phyloP scores from a whole-genome alignment of 129 eudicot genomes.

The Sambucus nigra region DNA sequence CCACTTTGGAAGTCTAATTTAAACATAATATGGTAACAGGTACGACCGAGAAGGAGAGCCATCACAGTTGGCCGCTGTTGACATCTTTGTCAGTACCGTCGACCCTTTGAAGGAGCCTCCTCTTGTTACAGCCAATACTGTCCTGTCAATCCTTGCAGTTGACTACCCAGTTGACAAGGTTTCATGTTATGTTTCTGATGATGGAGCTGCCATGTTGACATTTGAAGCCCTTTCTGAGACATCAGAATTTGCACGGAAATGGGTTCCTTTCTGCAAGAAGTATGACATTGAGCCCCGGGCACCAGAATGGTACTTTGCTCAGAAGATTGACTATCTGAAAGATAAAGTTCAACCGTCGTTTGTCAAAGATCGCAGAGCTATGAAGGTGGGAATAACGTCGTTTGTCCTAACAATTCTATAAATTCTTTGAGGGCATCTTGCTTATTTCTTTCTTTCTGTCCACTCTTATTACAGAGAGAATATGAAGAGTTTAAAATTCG shows the following conservation, averaged over 20 bases:
- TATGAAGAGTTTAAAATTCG: constrained; percentile 41
- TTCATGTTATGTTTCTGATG: constrained; percentile 30
- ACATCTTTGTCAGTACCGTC: constrained; percentile 28
- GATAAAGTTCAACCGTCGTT: constrained; percentile 29
- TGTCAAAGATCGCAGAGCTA: constrained; percentile 41
- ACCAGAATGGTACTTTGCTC: constrained; percentile 39
- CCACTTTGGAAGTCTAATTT: background rate
- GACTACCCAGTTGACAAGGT: constrained; percentile 43
- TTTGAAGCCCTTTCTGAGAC: constrained; percentile 46
- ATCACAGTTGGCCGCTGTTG: constrained; percentile 27
- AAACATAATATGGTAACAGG: constrained; percentile 6
- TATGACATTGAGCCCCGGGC: constrained; percentile 41
- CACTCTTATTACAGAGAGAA: constrained; percentile 28
- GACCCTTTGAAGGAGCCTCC: constrained; percentile 44
- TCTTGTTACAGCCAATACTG: constrained; percentile 44
- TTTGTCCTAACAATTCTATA: background rate
- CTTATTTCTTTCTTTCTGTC: background rate
- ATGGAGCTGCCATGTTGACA: constrained; percentile 46
- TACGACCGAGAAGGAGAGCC: constrained; percentile 31
- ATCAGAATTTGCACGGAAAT: constrained; percentile 36
- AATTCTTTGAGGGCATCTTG: constrained; percentile 1
- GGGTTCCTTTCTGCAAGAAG: constrained; percentile 44
- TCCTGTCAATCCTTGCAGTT: constrained; percentile 48
- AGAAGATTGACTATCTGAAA: constrained; percentile 33
- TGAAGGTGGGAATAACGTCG: constrained; percentile 27